Evolutionary conservation across 2,329 filamentous ascomycete species (phyloP), one percentile per base, ranked within the genome.

Genomic region (Cladosporium sp.): DNA sequence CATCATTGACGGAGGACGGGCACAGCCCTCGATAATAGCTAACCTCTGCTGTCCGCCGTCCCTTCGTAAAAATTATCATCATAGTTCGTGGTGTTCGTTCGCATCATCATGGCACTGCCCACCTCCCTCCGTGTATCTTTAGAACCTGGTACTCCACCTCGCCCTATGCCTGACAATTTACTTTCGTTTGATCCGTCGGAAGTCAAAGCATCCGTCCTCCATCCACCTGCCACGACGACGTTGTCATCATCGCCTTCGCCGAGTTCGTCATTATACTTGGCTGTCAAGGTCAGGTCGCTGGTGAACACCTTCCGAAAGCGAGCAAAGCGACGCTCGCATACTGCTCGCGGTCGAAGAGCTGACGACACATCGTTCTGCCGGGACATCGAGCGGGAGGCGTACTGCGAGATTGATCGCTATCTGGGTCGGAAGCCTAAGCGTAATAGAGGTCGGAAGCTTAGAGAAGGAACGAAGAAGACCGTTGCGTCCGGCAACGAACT

Each of bases 291-390:
- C 57, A 65, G 75, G 55, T 69, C 72, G 64, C 68, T 75, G 63
- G 68, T 76, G 64, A 69, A 71, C 52, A 67, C 70, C 58, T 71
- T 76, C 56, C 70, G 72, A 56, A 71, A 69, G 60, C 71, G 72
- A 57, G 67, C 73, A 45, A 69, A 70, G 66, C 69, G 66, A 65
- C 73, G 69, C 56, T 67, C 56, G 42, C 54, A 49, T 2, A 19
- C 28, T 45, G 30, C 30, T 36, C 59, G 49, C 59, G 59, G 51
- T 51, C 7, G 43, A 47, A 63, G 52, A 28, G 14, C 38, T 30
- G n/a, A 39, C 37, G 67, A 66, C 55, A 52, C 64, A 45, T 66
- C 65, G 50, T 65, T 65, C 34, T 64, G 69, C 63, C 65, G 68
- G 63, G 68, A 64, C 37, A 55, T 73, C 55, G 66, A 72, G 69